phyloP scores from a whole-genome alignment of 2,329 filamentous ascomycete genomes.

The Penicillium griseofulvum region DNA sequence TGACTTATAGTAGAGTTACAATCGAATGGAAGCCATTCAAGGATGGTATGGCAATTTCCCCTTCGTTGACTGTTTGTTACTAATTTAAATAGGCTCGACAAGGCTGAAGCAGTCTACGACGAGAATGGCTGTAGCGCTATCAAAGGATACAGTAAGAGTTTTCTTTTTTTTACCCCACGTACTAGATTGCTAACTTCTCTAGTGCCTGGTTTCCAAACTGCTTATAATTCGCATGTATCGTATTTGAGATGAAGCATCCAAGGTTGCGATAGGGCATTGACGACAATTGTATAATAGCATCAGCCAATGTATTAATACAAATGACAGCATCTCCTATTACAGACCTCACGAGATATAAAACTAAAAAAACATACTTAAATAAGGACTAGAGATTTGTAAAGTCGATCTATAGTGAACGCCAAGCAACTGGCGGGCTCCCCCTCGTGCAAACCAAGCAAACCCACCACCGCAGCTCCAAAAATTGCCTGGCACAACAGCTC shows the following conservation, averaged over 20 bases:
- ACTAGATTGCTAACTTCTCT: slow-evolving; percentile 1
- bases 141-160: slow-evolving; percentile 29
- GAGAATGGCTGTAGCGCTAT: slow-evolving; percentile 39
- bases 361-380: not conserved
- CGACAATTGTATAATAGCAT: not conserved
- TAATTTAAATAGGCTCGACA: slow-evolving; percentile 35
- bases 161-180: not conserved
- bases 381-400: not conserved
- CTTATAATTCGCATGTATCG: slow-evolving; percentile 11
- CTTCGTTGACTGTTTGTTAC: not conserved
- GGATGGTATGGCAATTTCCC: slow-evolving; percentile 43
- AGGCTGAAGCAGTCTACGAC: slow-evolving; percentile 40
- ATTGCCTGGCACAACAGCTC: slow-evolving; percentile 36
- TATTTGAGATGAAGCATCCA: slow-evolving; percentile 1
- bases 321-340: not conserved
- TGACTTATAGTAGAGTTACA: slow-evolving; percentile 43
- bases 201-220: slow-evolving; percentile 21
- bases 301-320: not conserved
- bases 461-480: slow-evolving; percentile 37
- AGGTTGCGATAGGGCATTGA: not conserved
- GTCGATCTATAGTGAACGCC: not conserved
- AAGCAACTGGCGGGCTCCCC: slow-evolving; percentile 29
- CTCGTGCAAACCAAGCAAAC: slow-evolving; percentile 42
- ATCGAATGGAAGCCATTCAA: slow-evolving; percentile 54
- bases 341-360: not conserved